Conservation (phyloP, 2,329 filamentous ascomycete species). For the Corinectria fuckeliana region DNA sequence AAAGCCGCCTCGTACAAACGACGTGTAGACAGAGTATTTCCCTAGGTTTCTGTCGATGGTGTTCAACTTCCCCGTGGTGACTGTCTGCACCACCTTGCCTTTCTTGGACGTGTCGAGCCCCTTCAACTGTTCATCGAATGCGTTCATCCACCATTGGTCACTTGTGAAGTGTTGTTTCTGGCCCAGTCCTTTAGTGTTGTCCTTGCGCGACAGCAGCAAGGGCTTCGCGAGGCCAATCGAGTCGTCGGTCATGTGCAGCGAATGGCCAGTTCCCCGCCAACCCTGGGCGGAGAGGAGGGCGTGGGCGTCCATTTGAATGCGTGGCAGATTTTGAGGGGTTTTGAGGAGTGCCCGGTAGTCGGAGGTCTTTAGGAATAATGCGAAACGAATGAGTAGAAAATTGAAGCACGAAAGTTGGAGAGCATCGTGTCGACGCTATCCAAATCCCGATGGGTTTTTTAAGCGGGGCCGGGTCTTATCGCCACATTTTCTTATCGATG, state of each 20-base stretch:
- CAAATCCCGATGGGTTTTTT: conserved; percentile 32
- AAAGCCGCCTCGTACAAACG: conserved; percentile 83
- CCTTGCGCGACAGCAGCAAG: conserved; percentile 81
- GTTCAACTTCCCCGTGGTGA: conserved; percentile 61
- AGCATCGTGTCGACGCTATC: background rate
- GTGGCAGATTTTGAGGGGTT: background rate
- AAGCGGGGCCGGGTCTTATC: conserved; percentile 40
- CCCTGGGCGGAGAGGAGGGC: conserved; percentile 85
- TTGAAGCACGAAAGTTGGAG: background rate
- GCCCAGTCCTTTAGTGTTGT: conserved; percentile 81
- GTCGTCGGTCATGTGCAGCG: conserved; percentile 77
- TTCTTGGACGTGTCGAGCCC: conserved; percentile 71
- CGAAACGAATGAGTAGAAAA: conserved; percentile 1
- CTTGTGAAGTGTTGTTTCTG: conserved; percentile 71
- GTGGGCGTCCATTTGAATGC: conserved; percentile 75
- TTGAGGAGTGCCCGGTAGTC: background rate
- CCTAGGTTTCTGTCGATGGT: conserved; percentile 60
- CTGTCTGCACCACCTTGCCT: conserved; percentile 62
- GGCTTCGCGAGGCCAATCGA: conserved; percentile 81
- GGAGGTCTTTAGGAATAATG: background rate
- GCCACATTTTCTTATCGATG: conserved; percentile 24
- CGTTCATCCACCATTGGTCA: conserved; percentile 97
- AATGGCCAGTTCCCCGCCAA: conserved; percentile 89
- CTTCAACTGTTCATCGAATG: conserved; percentile 89
- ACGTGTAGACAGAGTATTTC: conserved; percentile 76